Evolutionary conservation across 2,329 filamentous ascomycete species (phyloP).

Genomic region (Peltaster fructicola): DNA sequence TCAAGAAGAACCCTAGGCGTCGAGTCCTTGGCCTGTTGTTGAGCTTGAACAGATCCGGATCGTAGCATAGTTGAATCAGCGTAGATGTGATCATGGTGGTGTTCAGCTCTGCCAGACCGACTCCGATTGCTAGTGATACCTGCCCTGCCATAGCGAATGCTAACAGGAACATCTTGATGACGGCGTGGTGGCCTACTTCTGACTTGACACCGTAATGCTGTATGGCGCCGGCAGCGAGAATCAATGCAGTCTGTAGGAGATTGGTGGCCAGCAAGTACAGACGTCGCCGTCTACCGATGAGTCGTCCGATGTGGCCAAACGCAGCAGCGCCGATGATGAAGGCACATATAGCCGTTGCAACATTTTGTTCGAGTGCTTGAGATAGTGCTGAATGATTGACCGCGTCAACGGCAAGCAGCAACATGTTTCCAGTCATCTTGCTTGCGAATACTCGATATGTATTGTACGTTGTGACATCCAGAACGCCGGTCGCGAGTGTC

Average conservation of each 20-base stretch:
- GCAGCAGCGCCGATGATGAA: constrained; percentile 8
- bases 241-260: constrained; percentile 6
- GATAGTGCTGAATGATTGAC: not conserved
- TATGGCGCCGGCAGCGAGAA: constrained; percentile 7
- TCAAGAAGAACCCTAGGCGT: constrained; percentile 6
- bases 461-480: constrained; percentile 15
- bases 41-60: constrained; percentile 3
- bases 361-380: constrained; percentile 3
- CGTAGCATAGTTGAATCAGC: constrained; percentile 6
- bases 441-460: constrained; percentile 14
- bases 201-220: constrained; percentile 1
- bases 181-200: constrained; percentile 3
- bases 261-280: constrained; percentile 9
- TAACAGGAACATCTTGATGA: constrained; percentile 6
- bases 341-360: constrained; percentile 5
- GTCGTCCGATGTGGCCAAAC: constrained; percentile 9
- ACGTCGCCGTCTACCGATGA: constrained; percentile 6
- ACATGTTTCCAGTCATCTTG: constrained; percentile 21
- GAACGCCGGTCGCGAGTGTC: constrained; percentile 13
- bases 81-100: constrained; percentile 13
- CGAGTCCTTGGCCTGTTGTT: constrained; percentile 3
- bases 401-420: not conserved
- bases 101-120: constrained; percentile 10
- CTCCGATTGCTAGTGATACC: constrained; percentile 7
- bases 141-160: constrained; percentile 8